These are phyloP conservation scores for Suaeda aralocaspica DNA, from an alignment of 148 eudicot species.

Conservation along the genomic window DNA sequence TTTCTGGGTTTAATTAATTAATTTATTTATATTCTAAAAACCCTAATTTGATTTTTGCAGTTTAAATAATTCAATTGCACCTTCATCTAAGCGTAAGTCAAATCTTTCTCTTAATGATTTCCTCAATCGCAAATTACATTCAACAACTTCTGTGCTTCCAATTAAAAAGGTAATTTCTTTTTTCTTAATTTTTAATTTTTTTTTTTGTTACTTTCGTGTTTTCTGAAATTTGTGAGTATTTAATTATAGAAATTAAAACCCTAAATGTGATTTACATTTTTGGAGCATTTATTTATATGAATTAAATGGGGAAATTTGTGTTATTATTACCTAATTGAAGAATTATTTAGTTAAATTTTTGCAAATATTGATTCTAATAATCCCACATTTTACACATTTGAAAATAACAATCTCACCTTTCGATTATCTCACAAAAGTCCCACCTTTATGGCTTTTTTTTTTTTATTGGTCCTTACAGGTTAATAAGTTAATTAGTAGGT, in stretches of 20 bases:
- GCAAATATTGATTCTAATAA: too few species aligned
- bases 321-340: too few species aligned
- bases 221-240: neutral
- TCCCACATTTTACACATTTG: too few species aligned
- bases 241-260: neutral
- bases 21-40: neutral
- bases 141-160: conserved; percentile 47
- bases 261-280: neutral
- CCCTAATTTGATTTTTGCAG: conserved; percentile 20
- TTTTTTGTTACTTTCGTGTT: neutral
- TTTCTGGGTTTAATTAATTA: too few species aligned
- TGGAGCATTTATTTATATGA: too few species aligned
- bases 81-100: conserved; percentile 7
- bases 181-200: neutral
- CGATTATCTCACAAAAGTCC: too few species aligned
- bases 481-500: too few species aligned
- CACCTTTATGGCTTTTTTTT: too few species aligned
- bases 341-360: too few species aligned
- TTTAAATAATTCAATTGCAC: conserved; percentile 16
- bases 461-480: too few species aligned
- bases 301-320: too few species aligned
- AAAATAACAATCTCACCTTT: too few species aligned
- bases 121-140: conserved; percentile 55
- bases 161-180: conserved; percentile 20
- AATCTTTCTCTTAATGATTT: conserved; percentile 50